These are phyloP conservation scores for Neurospora crassa DNA, from an alignment of 2,329 filamentous ascomycete genomes.

Conservation along the genomic window DNA sequence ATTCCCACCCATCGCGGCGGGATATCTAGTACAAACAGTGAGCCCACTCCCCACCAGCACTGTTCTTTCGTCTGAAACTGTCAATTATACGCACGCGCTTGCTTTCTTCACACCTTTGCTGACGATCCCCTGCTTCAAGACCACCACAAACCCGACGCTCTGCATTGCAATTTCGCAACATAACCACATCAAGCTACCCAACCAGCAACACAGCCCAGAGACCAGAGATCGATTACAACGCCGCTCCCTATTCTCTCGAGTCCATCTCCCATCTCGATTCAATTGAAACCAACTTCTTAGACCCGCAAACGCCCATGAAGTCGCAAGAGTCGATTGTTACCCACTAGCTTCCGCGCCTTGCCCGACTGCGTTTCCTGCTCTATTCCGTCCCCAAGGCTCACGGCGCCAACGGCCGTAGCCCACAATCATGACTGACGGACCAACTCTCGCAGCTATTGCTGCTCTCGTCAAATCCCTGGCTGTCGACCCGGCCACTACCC, in stretches of 20 bases:
- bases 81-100: not conserved
- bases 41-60: not conserved
- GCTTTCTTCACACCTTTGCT: not conserved
- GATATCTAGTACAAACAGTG: not conserved
- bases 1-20: not conserved
- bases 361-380: not conserved
- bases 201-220: not conserved
- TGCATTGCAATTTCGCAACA: not conserved
- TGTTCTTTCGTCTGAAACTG: not conserved
- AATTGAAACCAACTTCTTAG: not conserved
- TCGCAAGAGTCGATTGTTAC: not conserved
- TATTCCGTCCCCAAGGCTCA: not conserved
- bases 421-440: constrained; percentile 22
- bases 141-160: not conserved
- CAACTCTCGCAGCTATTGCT: constrained; percentile 21
- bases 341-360: not conserved
- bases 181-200: not conserved
- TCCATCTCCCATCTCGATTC: not conserved
- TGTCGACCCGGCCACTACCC: constrained; percentile 16
- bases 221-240: not conserved
- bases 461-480: constrained; percentile 23
- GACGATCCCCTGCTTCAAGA: not conserved
- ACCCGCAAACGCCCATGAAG: not conserved
- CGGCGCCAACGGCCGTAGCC: not conserved
- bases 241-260: not conserved